Evolutionary conservation across 2,329 filamentous ascomycete genomes (phyloP).

Genomic region (Aspergillus pseudoviridinutans): DNA sequence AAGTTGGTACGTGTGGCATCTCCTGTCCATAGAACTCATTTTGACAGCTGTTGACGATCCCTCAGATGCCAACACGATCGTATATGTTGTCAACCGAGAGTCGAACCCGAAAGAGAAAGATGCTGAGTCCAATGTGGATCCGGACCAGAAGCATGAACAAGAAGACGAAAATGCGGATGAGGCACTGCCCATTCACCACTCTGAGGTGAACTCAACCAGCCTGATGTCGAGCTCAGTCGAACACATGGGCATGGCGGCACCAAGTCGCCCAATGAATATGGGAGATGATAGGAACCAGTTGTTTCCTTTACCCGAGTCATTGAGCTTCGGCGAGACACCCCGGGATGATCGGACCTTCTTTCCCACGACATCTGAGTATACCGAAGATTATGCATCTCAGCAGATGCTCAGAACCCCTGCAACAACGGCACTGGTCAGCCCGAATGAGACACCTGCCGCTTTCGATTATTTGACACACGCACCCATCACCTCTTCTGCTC

Average conservation of each 20-base stretch:
- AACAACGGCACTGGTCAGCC: conserved; percentile 24
- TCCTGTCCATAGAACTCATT: neutral
- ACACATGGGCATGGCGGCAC: conserved; percentile 13
- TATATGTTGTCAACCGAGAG: conserved; percentile 38
- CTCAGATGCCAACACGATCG: conserved; percentile 31
- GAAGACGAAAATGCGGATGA: conserved; percentile 29
- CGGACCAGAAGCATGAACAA: conserved; percentile 14
- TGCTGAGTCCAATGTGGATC: conserved; percentile 24
- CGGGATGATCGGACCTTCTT: conserved; percentile 28
- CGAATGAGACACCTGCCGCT: conserved; percentile 25
- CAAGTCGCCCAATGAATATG: conserved; percentile 19
- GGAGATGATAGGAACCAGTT: conserved; percentile 12
- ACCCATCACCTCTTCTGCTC: conserved; percentile 20
- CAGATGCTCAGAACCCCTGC: conserved; percentile 25
- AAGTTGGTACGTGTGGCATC: conserved; percentile 33
- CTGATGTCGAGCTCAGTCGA: conserved; percentile 25
- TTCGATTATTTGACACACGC: conserved; percentile 29
- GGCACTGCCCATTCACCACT: conserved; percentile 23
- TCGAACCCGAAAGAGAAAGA: conserved; percentile 31
- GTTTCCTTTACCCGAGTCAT: conserved; percentile 28
- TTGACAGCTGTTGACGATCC: neutral
- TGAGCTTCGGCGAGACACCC: conserved; percentile 24
- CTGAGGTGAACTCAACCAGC: conserved; percentile 20
- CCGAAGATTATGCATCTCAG: conserved; percentile 26
- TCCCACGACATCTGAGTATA: conserved; percentile 24